A percentile compares a stretch with the other conserved stretches of the same genome.
These are phyloP conservation scores for Scutellaria galericulata DNA, from an alignment of 257 asterid genomes.

Conservation along the genomic window DNA sequence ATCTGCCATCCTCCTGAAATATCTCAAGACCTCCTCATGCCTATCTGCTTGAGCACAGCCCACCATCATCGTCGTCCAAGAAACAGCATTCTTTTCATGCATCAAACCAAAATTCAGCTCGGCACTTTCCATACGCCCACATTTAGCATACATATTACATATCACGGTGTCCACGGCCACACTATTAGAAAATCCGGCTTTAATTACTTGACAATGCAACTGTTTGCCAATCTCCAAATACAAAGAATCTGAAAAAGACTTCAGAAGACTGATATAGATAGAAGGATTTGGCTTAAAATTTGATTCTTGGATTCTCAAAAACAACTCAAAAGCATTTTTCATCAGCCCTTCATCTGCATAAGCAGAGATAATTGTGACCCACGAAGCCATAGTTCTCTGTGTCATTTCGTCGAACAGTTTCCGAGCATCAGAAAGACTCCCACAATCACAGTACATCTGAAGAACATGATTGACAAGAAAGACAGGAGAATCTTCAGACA, in stretches of 20 bases:
- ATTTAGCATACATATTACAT: constrained; percentile 55
- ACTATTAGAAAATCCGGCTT: constrained; percentile 43
- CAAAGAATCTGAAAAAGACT: constrained; percentile 39
- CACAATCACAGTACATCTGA: constrained; percentile 49
- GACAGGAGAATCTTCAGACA: constrained; percentile 35
- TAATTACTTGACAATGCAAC: constrained; percentile 51
- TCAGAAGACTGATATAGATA: constrained; percentile 43
- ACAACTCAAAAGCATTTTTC: constrained; percentile 40
- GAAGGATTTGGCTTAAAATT: constrained; percentile 33
- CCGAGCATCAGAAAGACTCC: constrained; percentile 47
- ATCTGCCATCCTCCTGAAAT: constrained; percentile 40
- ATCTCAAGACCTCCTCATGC: constrained; percentile 49
- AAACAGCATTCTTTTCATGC: constrained; percentile 45
- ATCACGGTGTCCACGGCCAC: constrained; percentile 50
- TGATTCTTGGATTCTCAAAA: constrained; percentile 35
- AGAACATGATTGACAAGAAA: constrained; percentile 42
- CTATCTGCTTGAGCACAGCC: constrained; percentile 54
- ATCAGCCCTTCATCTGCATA: constrained; percentile 48
- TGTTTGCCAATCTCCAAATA: constrained; percentile 52
- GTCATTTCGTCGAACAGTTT: constrained; percentile 55
- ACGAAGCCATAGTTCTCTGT: constrained; percentile 42
- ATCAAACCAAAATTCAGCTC: constrained; percentile 43
- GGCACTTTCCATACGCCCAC: constrained; percentile 46
- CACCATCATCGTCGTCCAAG: constrained; percentile 63
- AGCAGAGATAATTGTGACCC: constrained; percentile 53